Conservation (phyloP, 2,329 filamentous ascomycete genomes). For the Myriangium duriaei region DNA sequence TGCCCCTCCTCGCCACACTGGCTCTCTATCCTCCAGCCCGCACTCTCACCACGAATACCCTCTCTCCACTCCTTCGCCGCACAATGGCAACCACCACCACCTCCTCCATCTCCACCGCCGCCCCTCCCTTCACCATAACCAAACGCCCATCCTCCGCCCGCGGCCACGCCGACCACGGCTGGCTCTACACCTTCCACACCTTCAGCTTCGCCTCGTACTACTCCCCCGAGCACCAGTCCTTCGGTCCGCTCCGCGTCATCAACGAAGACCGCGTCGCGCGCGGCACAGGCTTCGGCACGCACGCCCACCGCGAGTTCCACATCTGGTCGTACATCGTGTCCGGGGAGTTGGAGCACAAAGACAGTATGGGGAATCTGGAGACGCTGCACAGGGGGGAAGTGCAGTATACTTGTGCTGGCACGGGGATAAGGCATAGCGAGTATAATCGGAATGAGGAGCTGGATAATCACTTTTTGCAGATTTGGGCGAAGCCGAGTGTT, state of each 20-base stretch:
- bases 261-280: conserved; percentile 77
- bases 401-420: conserved; percentile 83
- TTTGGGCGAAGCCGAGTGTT: conserved; percentile 75
- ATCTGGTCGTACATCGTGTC: conserved; percentile 83
- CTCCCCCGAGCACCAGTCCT: conserved; percentile 54
- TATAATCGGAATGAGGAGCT: conserved; percentile 61
- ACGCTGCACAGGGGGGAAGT: conserved; percentile 73
- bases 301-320: conserved; percentile 75
- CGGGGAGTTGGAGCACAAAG: conserved; percentile 76
- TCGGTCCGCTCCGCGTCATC: conserved; percentile 68
- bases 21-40: conserved; percentile 31
- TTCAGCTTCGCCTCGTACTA: conserved; percentile 69
- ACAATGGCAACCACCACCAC: conserved; percentile 25
- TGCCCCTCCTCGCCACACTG: conserved; percentile 32
- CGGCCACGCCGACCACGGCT: conserved; percentile 71
- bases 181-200: conserved; percentile 78
- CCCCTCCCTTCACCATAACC: conserved; percentile 46
- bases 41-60: conserved; percentile 22
- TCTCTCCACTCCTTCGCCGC: conserved; percentile 21
- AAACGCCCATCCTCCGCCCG: conserved; percentile 60
- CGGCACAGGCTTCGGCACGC: conserved; percentile 68
- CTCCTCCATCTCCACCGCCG: conserved; percentile 9
- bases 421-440: conserved; percentile 67
- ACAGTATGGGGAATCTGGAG: conserved; percentile 60
- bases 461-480: conserved; percentile 75